Evolutionary conservation across 108 stramenopile species (phyloP).

Genomic region (Skeletonema tropicum): DNA sequence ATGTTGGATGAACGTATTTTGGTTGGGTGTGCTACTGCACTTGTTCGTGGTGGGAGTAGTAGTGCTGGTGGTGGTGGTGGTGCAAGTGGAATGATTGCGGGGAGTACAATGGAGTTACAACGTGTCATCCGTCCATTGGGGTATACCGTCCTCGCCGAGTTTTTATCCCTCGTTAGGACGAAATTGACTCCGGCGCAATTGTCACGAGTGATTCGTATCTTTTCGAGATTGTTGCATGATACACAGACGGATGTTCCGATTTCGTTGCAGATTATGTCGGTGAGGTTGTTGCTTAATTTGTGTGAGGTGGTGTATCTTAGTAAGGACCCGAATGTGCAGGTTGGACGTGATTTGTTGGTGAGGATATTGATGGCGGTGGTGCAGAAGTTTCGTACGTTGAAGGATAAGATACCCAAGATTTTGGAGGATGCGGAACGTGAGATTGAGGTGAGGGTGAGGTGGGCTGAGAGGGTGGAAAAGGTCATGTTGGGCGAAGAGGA

Average conservation of each 20-base stretch:
- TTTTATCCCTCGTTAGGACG: constrained; percentile 84
- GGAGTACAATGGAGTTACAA: neutral
- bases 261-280: constrained; percentile 86
- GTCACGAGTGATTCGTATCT: constrained; percentile 83
- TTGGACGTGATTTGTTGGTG: constrained; percentile 83
- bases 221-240: constrained; percentile 90
- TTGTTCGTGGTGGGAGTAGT: constrained; percentile 6
- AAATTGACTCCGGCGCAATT: constrained; percentile 83
- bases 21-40: constrained; percentile 45
- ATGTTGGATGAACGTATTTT: constrained; percentile 90
- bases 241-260: constrained; percentile 71
- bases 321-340: constrained; percentile 74
- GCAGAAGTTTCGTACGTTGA: constrained; percentile 82
- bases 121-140: constrained; percentile 78
- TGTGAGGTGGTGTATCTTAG: constrained; percentile 89
- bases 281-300: constrained; percentile 85
- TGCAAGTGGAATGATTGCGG: neutral
- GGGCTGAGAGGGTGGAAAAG: neutral
- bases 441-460: constrained; percentile 9
- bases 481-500: neutral
- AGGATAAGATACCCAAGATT: constrained; percentile 40
- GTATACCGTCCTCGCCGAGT: constrained; percentile 91
- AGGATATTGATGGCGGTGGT: constrained; percentile 82
- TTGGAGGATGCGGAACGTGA: constrained; percentile 26
- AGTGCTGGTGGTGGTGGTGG: constrained; percentile 3